phyloP scores from a whole-genome alignment of 352 stramenopile genomes.

The Nothophytophthora sp. region DNA sequence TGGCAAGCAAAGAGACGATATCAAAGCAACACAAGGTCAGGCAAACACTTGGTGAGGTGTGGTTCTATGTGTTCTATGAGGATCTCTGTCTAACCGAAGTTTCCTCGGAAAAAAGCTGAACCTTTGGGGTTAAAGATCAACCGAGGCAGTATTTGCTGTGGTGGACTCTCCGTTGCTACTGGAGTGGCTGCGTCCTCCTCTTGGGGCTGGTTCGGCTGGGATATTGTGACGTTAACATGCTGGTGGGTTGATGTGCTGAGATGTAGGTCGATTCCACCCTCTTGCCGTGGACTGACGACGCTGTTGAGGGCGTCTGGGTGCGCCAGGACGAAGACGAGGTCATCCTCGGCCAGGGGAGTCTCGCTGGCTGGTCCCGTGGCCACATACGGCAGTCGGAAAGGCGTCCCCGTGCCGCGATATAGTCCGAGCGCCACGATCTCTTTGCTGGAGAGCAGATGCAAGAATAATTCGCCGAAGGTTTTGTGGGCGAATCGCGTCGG shows the following conservation, averaged over 20 bases:
- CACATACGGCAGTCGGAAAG: slow-evolving; percentile 55
- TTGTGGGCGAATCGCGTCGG: slow-evolving; percentile 35
- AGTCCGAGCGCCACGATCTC: slow-evolving; percentile 55
- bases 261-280: slow-evolving; percentile 3
- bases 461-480: slow-evolving; percentile 59
- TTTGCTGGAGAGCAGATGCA: slow-evolving; percentile 41
- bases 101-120: background rate
- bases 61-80: no score
- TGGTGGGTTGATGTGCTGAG: slow-evolving; percentile 4
- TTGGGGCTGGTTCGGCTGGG: no score
- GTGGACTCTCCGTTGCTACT: background rate
- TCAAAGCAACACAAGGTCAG: no score
- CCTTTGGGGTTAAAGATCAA: slow-evolving; percentile 8
- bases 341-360: slow-evolving; percentile 43
- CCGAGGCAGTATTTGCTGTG: slow-evolving; percentile 2
- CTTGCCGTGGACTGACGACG: slow-evolving; percentile 8
- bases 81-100: slow-evolving; percentile 14
- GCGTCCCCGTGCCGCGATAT: slow-evolving; percentile 39
- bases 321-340: slow-evolving; percentile 63
- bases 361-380: slow-evolving; percentile 45
- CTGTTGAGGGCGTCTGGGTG: slow-evolving; percentile 39
- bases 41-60: no score
- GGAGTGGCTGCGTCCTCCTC: background rate
- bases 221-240: slow-evolving; percentile 17
- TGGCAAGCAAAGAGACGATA: no score